These are phyloP conservation scores for Fusarium sp. DNA, from an alignment of 2,329 filamentous ascomycete species.

Conservation along the genomic window DNA sequence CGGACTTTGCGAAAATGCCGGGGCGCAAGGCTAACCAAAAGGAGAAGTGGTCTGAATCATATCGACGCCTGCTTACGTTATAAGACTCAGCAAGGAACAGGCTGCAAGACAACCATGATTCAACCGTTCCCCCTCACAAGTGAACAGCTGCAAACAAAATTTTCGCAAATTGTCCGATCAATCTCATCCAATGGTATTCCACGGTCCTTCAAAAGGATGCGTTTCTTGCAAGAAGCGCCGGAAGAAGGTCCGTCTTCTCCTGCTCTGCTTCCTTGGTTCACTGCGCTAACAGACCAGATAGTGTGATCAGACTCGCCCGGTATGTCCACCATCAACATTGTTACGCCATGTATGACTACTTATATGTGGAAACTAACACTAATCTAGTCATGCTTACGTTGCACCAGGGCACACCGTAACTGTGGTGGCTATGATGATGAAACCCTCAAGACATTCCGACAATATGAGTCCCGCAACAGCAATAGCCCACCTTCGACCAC, in stretches of 20 bases:
- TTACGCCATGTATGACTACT: too few relatives aligned
- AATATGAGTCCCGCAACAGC: neutral
- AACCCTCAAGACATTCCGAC: neutral
- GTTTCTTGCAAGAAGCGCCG: slow-evolving; percentile 3
- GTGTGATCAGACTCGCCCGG: slow-evolving; percentile 2
- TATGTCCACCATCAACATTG: neutral
- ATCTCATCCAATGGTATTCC: neutral
- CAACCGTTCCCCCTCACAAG: too few relatives aligned
- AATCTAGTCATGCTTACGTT: neutral
- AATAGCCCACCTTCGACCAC: neutral
- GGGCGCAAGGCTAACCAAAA: too few relatives aligned
- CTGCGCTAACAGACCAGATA: neutral
- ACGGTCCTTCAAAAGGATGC: neutral
- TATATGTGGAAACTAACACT: neutral
- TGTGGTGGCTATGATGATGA: slow-evolving; percentile 2
- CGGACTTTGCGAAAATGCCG: too few relatives aligned
- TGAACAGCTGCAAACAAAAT: too few relatives aligned
- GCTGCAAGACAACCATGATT: too few relatives aligned
- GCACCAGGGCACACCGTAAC: slow-evolving; percentile 1
- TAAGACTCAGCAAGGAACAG: too few relatives aligned
- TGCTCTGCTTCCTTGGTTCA: neutral
- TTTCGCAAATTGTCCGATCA: too few relatives aligned
- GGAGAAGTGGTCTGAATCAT: too few relatives aligned
- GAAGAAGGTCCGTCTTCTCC: neutral
- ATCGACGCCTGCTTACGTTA: too few relatives aligned